Percentiles rank a stretch among this genome's conserved stretches.
Evolutionary conservation across 1,284 basidiomycete genomes (phyloP).

Genomic region (Chalciporus piperatoides): DNA sequence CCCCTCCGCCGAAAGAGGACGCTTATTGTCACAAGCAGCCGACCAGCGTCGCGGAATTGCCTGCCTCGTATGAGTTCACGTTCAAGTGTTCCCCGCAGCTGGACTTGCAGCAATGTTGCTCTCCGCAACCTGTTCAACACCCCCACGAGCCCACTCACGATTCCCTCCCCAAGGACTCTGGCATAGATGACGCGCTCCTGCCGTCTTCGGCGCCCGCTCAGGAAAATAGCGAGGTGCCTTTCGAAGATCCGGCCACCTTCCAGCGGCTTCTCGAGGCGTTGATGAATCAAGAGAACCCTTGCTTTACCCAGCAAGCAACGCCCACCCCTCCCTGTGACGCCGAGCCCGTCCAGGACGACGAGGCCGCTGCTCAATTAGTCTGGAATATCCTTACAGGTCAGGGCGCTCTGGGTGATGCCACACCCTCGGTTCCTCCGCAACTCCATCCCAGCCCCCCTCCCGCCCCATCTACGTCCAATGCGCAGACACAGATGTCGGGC

Average conservation of each 20-base stretch:
- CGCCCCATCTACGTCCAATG: not conserved
- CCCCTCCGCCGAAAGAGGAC: not conserved
- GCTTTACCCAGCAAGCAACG: not conserved
- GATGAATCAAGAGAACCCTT: not conserved
- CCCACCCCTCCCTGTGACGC: not conserved
- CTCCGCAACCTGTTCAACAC: not conserved
- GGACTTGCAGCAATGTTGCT: not conserved
- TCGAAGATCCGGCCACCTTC: not conserved
- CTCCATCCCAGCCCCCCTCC: not conserved
- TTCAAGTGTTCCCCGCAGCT: not conserved
- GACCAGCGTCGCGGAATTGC: not conserved
- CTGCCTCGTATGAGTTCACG: not conserved
- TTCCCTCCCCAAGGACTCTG: not conserved
- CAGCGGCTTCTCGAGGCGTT: not conserved
- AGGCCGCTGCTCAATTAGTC: not conserved
- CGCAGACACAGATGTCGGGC: not conserved
- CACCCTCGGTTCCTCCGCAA: not conserved
- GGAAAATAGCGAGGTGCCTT: not conserved
- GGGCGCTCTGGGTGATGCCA: not conserved
- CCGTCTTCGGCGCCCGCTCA: not conserved
- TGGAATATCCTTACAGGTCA: not conserved
- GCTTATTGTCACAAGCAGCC: not conserved
- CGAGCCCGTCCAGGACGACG: not conserved
- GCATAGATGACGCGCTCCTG: not conserved
- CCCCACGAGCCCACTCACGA: not conserved